These are phyloP conservation scores for Fusarium odoratissimum DNA, from an alignment of 2,329 filamentous ascomycete species.

Conservation along the genomic window DNA sequence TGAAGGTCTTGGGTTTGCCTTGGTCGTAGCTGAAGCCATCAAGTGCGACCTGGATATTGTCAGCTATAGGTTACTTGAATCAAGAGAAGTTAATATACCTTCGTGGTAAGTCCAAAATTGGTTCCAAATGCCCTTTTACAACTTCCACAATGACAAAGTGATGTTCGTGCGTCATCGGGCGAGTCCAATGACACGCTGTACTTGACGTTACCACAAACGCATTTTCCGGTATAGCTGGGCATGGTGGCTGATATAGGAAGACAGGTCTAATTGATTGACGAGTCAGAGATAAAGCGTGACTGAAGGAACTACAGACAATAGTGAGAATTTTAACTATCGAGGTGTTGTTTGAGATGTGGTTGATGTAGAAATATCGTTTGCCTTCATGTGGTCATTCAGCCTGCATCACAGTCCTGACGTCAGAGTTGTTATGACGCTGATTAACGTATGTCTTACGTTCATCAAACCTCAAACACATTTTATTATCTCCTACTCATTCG, in stretches of 20 bases:
- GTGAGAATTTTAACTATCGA: neutral
- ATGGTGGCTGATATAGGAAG: neutral
- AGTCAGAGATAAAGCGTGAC: neutral
- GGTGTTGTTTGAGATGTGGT: neutral
- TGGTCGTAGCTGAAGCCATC: slow-evolving; percentile 14
- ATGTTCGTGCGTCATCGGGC: slow-evolving; percentile 19
- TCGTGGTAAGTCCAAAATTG: slow-evolving; percentile 28
- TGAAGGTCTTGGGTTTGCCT: slow-evolving; percentile 20
- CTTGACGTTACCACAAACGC: slow-evolving; percentile 21
- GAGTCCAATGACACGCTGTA: slow-evolving; percentile 24
- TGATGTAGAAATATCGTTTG: rapidly evolving
- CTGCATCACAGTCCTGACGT: slow-evolving; percentile 10
- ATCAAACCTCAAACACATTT: rapidly evolving
- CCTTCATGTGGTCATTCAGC: neutral
- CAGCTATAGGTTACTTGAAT: rapidly evolving
- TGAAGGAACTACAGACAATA: rapidly evolving
- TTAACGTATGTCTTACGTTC: neutral
- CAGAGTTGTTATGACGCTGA: neutral
- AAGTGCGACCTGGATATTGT: neutral
- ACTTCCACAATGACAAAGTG: slow-evolving; percentile 19
- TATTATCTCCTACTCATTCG: rapidly evolving
- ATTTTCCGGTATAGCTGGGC: slow-evolving; percentile 23
- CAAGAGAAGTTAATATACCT: neutral
- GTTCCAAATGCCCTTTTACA: slow-evolving; percentile 27
- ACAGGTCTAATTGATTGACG: neutral